phyloP scores from a whole-genome alignment of 73 alveolate species.

The Paramecium sexaurelia region DNA sequence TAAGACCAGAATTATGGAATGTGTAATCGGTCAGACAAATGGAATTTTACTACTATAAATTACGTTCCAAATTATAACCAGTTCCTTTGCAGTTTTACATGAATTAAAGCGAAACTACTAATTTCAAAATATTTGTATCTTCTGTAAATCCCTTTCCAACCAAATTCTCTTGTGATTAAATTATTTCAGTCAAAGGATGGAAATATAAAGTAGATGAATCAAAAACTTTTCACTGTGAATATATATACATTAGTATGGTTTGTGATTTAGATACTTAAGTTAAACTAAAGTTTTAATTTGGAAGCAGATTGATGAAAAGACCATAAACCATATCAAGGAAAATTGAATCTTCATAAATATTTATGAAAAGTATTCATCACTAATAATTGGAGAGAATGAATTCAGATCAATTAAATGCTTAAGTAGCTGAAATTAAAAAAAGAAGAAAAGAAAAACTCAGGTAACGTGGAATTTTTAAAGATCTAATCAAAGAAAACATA shows the following conservation, averaged over 20 bases:
- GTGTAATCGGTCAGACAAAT: neutral
- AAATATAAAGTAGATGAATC: conserved; percentile 41
- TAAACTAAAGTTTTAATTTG: conserved; percentile 31
- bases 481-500: conserved; percentile 28
- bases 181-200: conserved; percentile 51
- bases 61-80: neutral
- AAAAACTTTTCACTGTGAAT: neutral
- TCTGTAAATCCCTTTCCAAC: conserved; percentile 52
- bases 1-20: conserved; percentile 12
- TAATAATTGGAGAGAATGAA: conserved; percentile 8
- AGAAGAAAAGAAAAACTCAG: conserved; percentile 29
- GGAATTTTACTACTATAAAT: conserved; percentile 42
- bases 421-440: conserved; percentile 46
- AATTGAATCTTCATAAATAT: neutral
- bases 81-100: conserved; percentile 10
- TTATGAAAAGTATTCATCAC: neutral
- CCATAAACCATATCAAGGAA: neutral
- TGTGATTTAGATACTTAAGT: conserved; percentile 18
- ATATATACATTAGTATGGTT: neutral
- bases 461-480: neutral
- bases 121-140: conserved; percentile 35
- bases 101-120: conserved; percentile 7
- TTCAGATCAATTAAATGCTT: neutral
- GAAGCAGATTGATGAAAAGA: neutral
- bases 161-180: conserved; percentile 48